A percentile compares a stretch with the other conserved stretches of the same genome.
These are phyloP conservation scores for Luffa acutangula DNA, from an alignment of 306 rosid genomes.

Conservation along the genomic window DNA sequence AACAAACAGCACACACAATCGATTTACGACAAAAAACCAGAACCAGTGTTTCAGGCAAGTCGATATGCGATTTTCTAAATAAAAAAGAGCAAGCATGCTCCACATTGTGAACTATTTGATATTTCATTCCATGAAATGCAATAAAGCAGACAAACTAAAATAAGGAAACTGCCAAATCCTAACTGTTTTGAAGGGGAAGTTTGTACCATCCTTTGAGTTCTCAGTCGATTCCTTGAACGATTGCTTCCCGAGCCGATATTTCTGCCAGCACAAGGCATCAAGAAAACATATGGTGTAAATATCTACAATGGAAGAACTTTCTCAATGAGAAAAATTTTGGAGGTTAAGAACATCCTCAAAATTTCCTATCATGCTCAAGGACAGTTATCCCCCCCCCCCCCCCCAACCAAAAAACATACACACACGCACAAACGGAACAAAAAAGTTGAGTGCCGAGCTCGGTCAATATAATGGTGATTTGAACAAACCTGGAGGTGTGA, in stretches of 20 bases:
- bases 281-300: not conserved
- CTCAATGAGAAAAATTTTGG: not conserved
- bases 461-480: not conserved
- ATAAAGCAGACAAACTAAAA: not conserved
- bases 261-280: slow-evolving; percentile 28
- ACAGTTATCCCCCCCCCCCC: not conserved
- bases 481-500: slow-evolving; percentile 52
- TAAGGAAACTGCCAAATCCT: not conserved
- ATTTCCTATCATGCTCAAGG: not conserved
- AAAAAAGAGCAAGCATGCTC: not conserved
- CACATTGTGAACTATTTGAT: not conserved
- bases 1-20: not conserved
- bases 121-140: not conserved
- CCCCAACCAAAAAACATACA: not conserved
- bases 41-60: not conserved
- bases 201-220: slow-evolving; percentile 39
- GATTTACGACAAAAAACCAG: not conserved
- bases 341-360: not conserved
- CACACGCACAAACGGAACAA: not conserved
- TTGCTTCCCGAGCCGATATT: slow-evolving; percentile 48
- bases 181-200: not conserved
- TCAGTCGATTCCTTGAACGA: slow-evolving; percentile 43
- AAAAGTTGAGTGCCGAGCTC: not conserved
- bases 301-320: not conserved
- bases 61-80: not conserved